phyloP scores from a whole-genome alignment of 2,329 filamentous ascomycete species.

The Aspergillus sp. region DNA sequence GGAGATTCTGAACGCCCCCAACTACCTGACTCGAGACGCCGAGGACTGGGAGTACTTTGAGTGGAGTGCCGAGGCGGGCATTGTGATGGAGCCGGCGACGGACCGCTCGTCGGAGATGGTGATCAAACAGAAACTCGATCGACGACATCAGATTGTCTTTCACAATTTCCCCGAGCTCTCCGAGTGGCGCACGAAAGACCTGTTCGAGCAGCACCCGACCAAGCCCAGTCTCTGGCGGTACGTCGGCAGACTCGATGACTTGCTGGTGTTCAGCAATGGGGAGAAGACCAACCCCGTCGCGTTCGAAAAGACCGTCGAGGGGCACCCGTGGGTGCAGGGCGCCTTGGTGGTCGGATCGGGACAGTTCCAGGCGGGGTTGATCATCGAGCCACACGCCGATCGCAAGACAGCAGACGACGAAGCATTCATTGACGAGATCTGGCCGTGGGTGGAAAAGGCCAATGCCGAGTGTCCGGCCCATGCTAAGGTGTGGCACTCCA shows the following conservation, averaged over 20 bases:
- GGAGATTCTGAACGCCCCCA: too few species aligned
- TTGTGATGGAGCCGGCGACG: too few species aligned
- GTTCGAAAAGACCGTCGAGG: neutral
- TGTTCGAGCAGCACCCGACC: neutral
- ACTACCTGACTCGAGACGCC: too few species aligned
- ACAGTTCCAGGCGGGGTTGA: neutral
- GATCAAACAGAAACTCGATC: too few species aligned
- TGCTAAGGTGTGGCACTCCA: conserved; percentile 24
- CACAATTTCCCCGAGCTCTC: neutral
- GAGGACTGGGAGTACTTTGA: too few species aligned
- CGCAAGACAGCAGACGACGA: neutral
- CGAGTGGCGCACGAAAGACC: neutral
- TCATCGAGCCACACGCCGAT: neutral
- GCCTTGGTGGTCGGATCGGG: neutral
- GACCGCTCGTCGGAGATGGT: too few species aligned
- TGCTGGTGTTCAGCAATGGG: neutral
- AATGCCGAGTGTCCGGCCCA: conserved; percentile 29
- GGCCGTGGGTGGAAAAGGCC: conserved; percentile 29
- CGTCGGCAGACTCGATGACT: neutral
- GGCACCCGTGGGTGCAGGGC: neutral
- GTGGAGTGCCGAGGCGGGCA: too few species aligned
- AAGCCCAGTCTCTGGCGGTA: neutral
- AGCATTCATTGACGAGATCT: conserved; percentile 13
- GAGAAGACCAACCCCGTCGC: neutral
- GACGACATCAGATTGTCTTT: too few species aligned